Evolutionary conservation across 2,329 filamentous ascomycete species (phyloP), one percentile per base, ranked within the genome.

Genomic region (Ophiostoma quercus): DNA sequence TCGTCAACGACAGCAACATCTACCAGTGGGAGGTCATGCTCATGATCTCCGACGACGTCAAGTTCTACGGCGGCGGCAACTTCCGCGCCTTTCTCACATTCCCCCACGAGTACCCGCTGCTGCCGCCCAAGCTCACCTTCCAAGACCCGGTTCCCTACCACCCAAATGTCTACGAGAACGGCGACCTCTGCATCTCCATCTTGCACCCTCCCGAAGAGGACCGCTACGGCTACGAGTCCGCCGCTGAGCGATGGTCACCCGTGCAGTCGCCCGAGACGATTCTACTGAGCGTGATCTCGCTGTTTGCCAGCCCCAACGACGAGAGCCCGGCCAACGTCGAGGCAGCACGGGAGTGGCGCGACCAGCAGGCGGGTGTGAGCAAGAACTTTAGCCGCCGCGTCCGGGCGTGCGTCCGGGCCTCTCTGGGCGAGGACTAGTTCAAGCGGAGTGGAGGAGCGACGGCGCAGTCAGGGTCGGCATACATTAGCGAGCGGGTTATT

Each of bases 21-120:
- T 97, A 97, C 74, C 91, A 96, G 82, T 99, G 95, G 95, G 94
- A 98, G 80, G 93, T 98, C 25, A 97, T 97, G 91, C 87, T 99
- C 72, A 98, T 99, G 94, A 94, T 98, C 74, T 92, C 88, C 73
- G 94, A 97, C 75, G 93, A 96, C 77, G 94, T 91, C 80, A 94
- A 94, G 80, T 91, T 92, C 79, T 97, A 97, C 76, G 94, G 94
- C 76, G 94, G 94, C 78, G 95, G 92, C 75, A 94, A 96, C 81
- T 99, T 98, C 83, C 90, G 91, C 74, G 93, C 94, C 41, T 84
- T 88, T 73, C 85, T 99, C 73, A 85, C 84, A 69, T 99, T 99
- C 78, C 95, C 95, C 0, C 81, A 84, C 5, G 88, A 91, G 74
- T 99, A 98, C 78, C 95, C 95, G 2, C 90, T 90, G 74, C 85